Evolutionary conservation across 2,329 filamentous ascomycete genomes (phyloP).

Genomic region (Monilinia vaccinii-corymbosi): DNA sequence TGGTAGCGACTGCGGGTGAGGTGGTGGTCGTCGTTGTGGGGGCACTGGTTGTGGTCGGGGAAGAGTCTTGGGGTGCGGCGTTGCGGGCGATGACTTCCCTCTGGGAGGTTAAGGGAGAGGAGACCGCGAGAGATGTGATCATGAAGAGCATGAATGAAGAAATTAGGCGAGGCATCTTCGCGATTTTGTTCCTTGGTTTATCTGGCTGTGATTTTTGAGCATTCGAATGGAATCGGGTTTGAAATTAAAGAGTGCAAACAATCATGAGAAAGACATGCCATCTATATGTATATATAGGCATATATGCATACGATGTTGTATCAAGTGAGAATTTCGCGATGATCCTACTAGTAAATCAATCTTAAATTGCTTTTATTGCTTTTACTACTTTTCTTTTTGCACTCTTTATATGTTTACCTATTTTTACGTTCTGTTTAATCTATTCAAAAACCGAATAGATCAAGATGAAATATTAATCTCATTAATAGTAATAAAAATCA

Average conservation of each 20-base stretch:
- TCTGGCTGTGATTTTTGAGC: not conserved
- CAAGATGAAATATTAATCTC: no score
- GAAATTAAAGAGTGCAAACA: not conserved
- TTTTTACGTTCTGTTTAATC: no score
- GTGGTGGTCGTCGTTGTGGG: not conserved
- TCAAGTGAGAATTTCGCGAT: no score
- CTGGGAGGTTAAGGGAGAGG: not conserved
- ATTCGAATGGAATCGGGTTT: not conserved
- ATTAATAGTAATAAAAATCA: no score
- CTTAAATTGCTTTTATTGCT: no score
- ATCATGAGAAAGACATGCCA: not conserved
- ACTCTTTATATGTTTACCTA: no score
- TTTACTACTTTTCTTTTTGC: no score
- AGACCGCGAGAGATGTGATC: not conserved
- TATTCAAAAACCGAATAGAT: no score
- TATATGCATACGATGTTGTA: not conserved
- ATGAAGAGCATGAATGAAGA: not conserved
- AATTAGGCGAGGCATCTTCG: not conserved
- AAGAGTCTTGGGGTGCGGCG: not conserved
- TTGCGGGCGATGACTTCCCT: not conserved
- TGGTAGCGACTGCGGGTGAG: not conserved
- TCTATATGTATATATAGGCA: not conserved
- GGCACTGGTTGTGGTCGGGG: not conserved
- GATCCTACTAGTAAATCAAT: no score
- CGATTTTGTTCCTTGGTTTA: not conserved